These are phyloP conservation scores for Periglandula ipomoeae DNA, from an alignment of 2,329 filamentous ascomycete species.

Conservation along the genomic window DNA sequence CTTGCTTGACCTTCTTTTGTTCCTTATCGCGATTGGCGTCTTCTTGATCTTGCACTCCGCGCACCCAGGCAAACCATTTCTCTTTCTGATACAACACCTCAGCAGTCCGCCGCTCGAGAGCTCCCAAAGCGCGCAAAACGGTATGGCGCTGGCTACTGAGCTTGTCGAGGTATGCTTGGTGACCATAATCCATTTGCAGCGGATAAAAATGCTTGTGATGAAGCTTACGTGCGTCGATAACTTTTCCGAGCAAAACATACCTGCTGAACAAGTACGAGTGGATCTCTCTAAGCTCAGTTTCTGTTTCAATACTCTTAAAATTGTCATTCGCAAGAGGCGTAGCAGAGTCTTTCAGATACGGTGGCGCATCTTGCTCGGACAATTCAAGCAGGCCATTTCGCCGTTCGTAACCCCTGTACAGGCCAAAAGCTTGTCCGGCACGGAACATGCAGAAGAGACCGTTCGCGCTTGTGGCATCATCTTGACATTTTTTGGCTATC, in stretches of 20 bases:
- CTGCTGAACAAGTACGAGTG: constrained; percentile 15
- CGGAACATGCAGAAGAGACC: constrained; percentile 18
- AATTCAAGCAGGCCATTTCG: constrained; percentile 16
- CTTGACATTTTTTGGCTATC: constrained; percentile 51
- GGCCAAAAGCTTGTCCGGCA: constrained; percentile 13
- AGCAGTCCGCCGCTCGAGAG: constrained; percentile 11
- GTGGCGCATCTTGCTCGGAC: constrained; percentile 11
- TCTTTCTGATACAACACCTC: constrained; percentile 16
- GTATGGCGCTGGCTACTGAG: constrained; percentile 15
- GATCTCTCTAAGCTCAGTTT: constrained; percentile 9
- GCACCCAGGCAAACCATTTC: constrained; percentile 17
- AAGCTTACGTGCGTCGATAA: constrained; percentile 17
- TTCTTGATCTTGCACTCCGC: constrained; percentile 15
- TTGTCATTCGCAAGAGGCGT: constrained; percentile 15
- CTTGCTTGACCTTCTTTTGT: constrained; percentile 17
- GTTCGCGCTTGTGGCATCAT: constrained; percentile 28
- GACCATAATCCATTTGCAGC: constrained; percentile 15
- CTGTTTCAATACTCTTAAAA: constrained; percentile 11
- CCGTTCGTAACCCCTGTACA: constrained; percentile 19
- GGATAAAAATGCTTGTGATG: constrained; percentile 19
- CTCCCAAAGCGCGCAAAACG: constrained; percentile 11
- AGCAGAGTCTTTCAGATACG: constrained; percentile 8
- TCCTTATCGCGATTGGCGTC: constrained; percentile 17
- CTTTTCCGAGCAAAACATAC: constrained; percentile 14
- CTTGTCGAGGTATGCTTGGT: constrained; percentile 18